Base-by-base conservation (phyloP, 176 grass and related monocot genomes). In the Oryza glumipatula region DNA sequence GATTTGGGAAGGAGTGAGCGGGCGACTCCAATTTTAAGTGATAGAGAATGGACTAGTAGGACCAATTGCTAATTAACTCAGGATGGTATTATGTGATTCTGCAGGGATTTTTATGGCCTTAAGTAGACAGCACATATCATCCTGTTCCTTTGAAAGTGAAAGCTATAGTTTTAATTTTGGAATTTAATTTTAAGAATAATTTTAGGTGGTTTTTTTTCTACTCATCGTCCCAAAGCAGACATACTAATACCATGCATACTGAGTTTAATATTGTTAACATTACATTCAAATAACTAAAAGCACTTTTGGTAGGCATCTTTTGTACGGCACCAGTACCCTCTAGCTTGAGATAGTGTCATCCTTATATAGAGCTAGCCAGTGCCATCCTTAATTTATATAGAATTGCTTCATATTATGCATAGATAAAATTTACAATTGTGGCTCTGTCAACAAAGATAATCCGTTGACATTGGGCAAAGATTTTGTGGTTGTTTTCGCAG, bases 371-470 rank as follows among this genome's bases (percentile, higher is more conserved):
- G 54, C 39, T 39, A 21, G 52, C 52, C 17, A 58, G 4, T 54
- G 16, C 15, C 15, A 54, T 54, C 15, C 52, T 58, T 46, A 56
- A 30, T 58, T 66, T 76, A 11, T 32, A 79, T 56, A 39, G 30
- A 43, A 11, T 7, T 3, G 1, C 12, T 79, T 73, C 19, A 0
- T 23, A 73, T 64, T 2, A 64, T 24, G 3, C 21, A 65, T 43
- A 41, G 41, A 75, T 10, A 67, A 72, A 46, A 26, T 2, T 1
- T 32, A 26, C n/a, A 66, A 58, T 65, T 72, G 38, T 5, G 16
- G n/a, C 9, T 9, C 68, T 79, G 61, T 90, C 88, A 74, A 64
- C 19, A 63, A 0, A 82, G 79, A 86, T 90, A 87, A 70, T 83
- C 75, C 15, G 48, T 80, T 80, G 84, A 80, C 64, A 76, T 1